A percentile compares a stretch with the other conserved stretches of the same genome.
Evolutionary conservation across 805 yeast genomes (phyloP).

Genomic region (Tanozyma kutaoensis): DNA sequence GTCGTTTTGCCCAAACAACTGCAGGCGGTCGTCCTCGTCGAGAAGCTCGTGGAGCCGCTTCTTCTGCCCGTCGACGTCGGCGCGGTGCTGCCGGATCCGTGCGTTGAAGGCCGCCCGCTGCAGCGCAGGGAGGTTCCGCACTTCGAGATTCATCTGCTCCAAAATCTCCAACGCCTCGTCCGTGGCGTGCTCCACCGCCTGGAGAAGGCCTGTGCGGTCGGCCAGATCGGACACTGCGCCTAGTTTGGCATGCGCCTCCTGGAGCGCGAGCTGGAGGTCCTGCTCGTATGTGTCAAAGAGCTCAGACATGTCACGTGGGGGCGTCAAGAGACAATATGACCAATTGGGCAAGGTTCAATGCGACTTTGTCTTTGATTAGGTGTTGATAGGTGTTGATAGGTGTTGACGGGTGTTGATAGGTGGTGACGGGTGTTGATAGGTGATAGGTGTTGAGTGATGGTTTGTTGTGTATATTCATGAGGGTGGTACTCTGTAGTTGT

Average conservation of each 20-base stretch:
- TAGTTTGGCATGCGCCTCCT: conserved; percentile 58
- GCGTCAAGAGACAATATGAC: too few species aligned
- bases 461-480: too few species aligned
- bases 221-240: conserved; percentile 33
- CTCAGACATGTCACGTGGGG: conserved; percentile 42
- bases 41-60: conserved; percentile 37
- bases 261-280: conserved; percentile 57
- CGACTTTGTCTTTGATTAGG: too few species aligned
- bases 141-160: conserved; percentile 82
- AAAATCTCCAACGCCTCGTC: conserved; percentile 72
- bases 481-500: too few species aligned
- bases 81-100: conserved; percentile 58
- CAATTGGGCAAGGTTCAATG: too few species aligned
- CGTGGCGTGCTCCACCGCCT: conserved; percentile 50
- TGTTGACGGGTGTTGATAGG: too few species aligned
- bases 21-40: conserved; percentile 62
- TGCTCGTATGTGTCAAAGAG: conserved; percentile 52
- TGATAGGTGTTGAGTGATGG: too few species aligned
- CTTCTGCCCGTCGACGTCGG: conserved; percentile 45
- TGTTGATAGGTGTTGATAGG: too few species aligned
- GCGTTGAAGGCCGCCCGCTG: conserved; percentile 61
- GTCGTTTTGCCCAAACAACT: conserved; percentile 51
- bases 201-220: conserved; percentile 35
- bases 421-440: too few species aligned
- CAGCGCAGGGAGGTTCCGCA: conserved; percentile 69